phyloP scores from a whole-genome alignment of 371 early-diverging fungal genomes.

The Mortierella sp. region DNA sequence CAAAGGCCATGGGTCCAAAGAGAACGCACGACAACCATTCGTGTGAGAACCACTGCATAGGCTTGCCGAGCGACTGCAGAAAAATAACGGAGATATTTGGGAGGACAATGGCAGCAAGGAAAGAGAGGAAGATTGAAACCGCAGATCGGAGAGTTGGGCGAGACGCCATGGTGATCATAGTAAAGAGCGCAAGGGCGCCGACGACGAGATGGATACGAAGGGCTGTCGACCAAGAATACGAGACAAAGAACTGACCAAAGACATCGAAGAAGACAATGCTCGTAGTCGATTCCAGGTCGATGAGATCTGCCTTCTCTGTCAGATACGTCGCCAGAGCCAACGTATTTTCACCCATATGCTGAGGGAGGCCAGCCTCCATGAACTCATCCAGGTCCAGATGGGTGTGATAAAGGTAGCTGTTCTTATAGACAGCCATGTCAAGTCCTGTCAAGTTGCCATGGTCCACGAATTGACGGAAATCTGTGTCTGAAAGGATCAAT shows the following conservation, averaged over 20 bases:
- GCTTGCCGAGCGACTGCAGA: conserved; percentile 58
- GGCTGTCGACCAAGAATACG: conserved; percentile 71
- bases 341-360: conserved; percentile 80
- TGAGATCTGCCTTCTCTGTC: conserved; percentile 62
- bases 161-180: conserved; percentile 14
- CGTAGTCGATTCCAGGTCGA: conserved; percentile 60
- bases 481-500: conserved; percentile 79
- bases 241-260: conserved; percentile 70
- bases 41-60: conserved; percentile 75
- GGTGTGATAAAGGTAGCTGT: conserved; percentile 80
- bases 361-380: conserved; percentile 73
- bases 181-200: conserved; percentile 16
- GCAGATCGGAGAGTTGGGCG: conserved; percentile 36
- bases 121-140: conserved; percentile 56
- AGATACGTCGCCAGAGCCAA: conserved; percentile 69
- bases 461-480: conserved; percentile 80
- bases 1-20: conserved; percentile 64
- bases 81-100: conserved; percentile 61
- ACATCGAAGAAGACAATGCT: conserved; percentile 76
- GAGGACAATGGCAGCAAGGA: conserved; percentile 57
- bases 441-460: conserved; percentile 75
- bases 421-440: conserved; percentile 82
- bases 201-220: conserved; percentile 53
- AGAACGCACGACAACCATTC: conserved; percentile 71
- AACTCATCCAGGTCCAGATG: conserved; percentile 71